phyloP scores from a whole-genome alignment of 2,329 filamentous ascomycete genomes.

The Paracamarosporium sp. region DNA sequence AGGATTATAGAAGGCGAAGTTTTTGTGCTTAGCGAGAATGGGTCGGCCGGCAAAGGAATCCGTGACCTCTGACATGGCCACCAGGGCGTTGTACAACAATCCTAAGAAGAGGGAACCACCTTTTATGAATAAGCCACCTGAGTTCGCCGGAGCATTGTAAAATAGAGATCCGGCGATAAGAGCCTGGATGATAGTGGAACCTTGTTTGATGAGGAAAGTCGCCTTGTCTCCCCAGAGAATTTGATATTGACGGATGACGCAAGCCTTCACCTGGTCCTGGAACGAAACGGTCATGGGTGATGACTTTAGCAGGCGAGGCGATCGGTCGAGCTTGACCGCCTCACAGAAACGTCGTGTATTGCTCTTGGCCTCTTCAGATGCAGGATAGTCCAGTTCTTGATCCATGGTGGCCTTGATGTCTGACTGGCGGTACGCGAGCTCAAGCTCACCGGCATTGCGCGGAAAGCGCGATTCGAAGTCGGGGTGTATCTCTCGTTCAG shows the following conservation, averaged over 20 bases:
- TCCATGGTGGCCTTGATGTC: conserved; percentile 59
- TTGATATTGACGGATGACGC: conserved; percentile 67
- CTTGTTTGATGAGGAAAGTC: conserved; percentile 68
- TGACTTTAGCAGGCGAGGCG: conserved; percentile 58
- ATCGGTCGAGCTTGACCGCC: conserved; percentile 61
- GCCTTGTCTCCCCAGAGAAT: conserved; percentile 70
- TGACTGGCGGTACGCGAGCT: conserved; percentile 57
- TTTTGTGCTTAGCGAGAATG: conserved; percentile 85
- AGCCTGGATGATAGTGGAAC: conserved; percentile 64
- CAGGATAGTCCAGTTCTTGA: conserved; percentile 64
- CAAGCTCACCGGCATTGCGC: conserved; percentile 52
- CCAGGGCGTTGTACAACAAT: conserved; percentile 66
- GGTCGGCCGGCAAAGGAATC: conserved; percentile 66
- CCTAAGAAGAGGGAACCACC: conserved; percentile 69
- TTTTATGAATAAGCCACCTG: conserved; percentile 68
- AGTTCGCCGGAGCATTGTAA: conserved; percentile 66
- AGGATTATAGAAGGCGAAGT: conserved; percentile 89
- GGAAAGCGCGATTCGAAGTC: conserved; percentile 52
- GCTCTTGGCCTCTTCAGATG: conserved; percentile 52
- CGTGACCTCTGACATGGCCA: conserved; percentile 71
- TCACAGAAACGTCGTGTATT: conserved; percentile 59
- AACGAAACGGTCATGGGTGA: conserved; percentile 59
- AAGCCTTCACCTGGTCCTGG: conserved; percentile 58
- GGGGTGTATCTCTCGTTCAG: conserved; percentile 48
- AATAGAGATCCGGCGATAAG: conserved; percentile 72